Evolutionary conservation across 805 yeast genomes (phyloP).

Genomic region (Candida takata): DNA sequence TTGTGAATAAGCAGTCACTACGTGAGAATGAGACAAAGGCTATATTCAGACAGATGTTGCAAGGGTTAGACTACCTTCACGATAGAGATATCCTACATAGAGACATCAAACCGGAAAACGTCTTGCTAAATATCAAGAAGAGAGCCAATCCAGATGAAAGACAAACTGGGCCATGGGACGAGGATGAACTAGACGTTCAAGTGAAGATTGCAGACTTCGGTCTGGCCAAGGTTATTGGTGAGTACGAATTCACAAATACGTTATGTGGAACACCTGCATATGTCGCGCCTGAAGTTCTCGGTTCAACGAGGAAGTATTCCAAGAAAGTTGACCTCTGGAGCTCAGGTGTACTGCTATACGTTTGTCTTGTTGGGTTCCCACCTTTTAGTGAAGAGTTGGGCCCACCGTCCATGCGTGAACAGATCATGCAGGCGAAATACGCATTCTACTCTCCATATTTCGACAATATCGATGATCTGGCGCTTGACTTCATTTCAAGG

Average conservation of each 20-base stretch:
- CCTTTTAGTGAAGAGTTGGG: conserved; percentile 80
- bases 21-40: conserved; percentile 57
- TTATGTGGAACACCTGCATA: conserved; percentile 85
- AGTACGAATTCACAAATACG: conserved; percentile 65
- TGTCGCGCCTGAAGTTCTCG: conserved; percentile 76
- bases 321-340: conserved; percentile 80
- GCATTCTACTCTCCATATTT: conserved; percentile 78
- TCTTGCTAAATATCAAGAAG: conserved; percentile 46
- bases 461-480: conserved; percentile 63
- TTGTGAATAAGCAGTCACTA: conserved; percentile 55
- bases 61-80: conserved; percentile 63
- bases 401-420: conserved; percentile 74
- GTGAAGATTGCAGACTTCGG: conserved; percentile 87
- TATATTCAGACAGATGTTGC: conserved; percentile 55
- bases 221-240: conserved; percentile 53
- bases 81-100: conserved; percentile 66
- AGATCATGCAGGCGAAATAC: conserved; percentile 56
- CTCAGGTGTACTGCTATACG: conserved; percentile 70
- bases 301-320: conserved; percentile 47
- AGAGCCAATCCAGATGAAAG: conserved; percentile 23
- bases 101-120: conserved; percentile 76
- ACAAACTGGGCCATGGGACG: conserved; percentile 38
- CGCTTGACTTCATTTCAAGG: conserved; percentile 56
- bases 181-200: conserved; percentile 49
- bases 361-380: conserved; percentile 78